Evolutionary conservation across 257 asterid species (phyloP), one percentile per base, ranked within the genome.

Genomic region (Leonotis leonurus): DNA sequence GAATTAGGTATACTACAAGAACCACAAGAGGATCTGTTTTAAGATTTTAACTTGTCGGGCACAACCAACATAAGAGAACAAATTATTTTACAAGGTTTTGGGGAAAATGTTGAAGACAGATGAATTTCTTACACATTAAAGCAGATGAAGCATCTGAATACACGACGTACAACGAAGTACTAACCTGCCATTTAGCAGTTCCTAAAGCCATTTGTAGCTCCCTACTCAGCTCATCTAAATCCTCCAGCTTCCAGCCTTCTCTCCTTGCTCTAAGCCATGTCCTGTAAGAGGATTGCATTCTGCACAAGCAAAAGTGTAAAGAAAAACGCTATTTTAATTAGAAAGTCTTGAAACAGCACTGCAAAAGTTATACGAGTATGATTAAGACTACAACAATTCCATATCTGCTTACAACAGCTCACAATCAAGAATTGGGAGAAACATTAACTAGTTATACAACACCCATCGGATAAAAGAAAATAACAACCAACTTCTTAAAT

Each of bases 161-260:
- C 29, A 20, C n/a, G 62, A 41, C 39, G n/a, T 1, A 16, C 10
- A 41, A 40, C 0, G 62, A 48, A 56, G 40, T 30, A 62, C 63
- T 12, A 24, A 87, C 95, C 94, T 87, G 96, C 96, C 96, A 87
- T 62, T 87, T 87, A 58, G 96, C 94, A 56, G 90, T 87, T 66
- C 89, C 87, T 65, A 87, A 65, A 70, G 94, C 86, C 86, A 79
- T 87, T 10, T 83, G 94, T 45, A 87, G 90, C 75, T 83, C 96
- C 67, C 94, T 77, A 26, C 75, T 56, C 18, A 82, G 73, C 40
- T 77, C 88, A 59, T 83, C 82, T 65, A 83, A 72, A 44, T 69
- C 74, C 32, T 76, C 81, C 54, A 73, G 70, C 46, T 67, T 57
- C 65, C 63, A 56, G 43, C 77, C 81, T 77, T 80, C 94, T 70